Conservation (phyloP, 495 filamentous ascomycete genomes). For the Lasiosphaeriaceae sp. region DNA sequence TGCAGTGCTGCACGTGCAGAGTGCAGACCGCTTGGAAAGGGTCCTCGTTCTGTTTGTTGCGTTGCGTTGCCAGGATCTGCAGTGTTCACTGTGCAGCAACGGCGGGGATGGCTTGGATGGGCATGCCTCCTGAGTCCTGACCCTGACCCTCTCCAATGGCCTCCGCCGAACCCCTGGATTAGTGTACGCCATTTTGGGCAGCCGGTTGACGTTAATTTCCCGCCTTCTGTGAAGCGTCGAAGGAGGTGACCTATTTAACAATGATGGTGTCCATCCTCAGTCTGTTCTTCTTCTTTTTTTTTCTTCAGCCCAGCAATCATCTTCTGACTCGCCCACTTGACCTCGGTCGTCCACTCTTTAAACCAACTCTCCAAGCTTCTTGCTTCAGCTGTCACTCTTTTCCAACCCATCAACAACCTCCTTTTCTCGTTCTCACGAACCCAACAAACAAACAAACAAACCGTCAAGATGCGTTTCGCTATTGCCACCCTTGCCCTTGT, state of each 20-base stretch:
- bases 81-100: background rate
- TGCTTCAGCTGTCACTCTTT: constrained; percentile 40
- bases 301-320: constrained; percentile 48
- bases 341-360: constrained; percentile 62
- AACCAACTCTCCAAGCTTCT: constrained; percentile 37
- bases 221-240: constrained; percentile 8
- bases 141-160: constrained; percentile 5
- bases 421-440: constrained; percentile 34
- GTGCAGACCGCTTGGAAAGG: constrained; percentile 1
- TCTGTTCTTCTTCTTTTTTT: constrained; percentile 26
- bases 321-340: constrained; percentile 42
- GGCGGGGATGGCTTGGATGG: constrained; percentile 13
- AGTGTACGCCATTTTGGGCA: constrained; percentile 23
- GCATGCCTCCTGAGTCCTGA: background rate
- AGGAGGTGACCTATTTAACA: constrained; percentile 28
- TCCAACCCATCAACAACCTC: constrained; percentile 12
- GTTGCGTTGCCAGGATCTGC: background rate
- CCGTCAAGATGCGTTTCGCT: constrained; percentile 55
- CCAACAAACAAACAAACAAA: constrained; percentile 20
- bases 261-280: constrained; percentile 20
- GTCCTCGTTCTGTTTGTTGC: background rate
- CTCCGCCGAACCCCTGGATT: constrained; percentile 34
- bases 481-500: constrained; percentile 47
- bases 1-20: background rate
- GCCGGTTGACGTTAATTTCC: constrained; percentile 31